Evolutionary conservation across 768 basidiomycete species (phyloP), one percentile per base, ranked within the genome.

Genomic region (Mycena crocata): DNA sequence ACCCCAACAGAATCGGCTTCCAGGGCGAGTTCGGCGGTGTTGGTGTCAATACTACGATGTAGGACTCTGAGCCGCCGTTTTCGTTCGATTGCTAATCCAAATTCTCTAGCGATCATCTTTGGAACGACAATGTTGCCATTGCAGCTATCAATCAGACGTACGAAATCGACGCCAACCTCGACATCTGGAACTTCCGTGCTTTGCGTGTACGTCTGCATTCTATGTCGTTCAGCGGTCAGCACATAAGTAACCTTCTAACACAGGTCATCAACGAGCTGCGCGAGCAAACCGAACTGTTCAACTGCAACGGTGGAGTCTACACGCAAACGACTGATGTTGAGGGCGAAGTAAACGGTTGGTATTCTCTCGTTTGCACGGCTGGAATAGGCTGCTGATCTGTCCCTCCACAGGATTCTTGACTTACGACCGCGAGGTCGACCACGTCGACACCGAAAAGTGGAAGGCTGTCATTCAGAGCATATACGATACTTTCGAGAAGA

Each of bases 21-120:
- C 56, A 57, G 42, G 42, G 56, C 10, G 56, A 57, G 56, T 57
- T 57, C 26, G 56, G 56, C 26, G 56, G 56, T 24, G 56, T 57
- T 10, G 56, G 56, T 0, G 56, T 57, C 10, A 57, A 57, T 24
- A 57, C 56, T 24, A 57, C 56, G 19, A 45, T 57, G 56, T 57
- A 30, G 17, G 26, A 3, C 23, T 30, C 26, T 13, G 24, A 5
- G 34, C 34, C n/a, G 32, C n/a, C 40, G n/a, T 19, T 40, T 7
- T 21, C 40, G n/a, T 21, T 40, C n/a, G 26, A 45, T 44, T 26
- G 30, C 56, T 57, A 26, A 57, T 46, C 12, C 31, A 23, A 14
- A 12, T 46, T 19, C 56, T 28, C 14, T 28, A 57, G 56, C 23
- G 56, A 57, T 5, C 56, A 57, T 31, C 31, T 57, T 21, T 57